These are phyloP conservation scores for Hortiboletus campestris DNA, from an alignment of 768 basidiomycete species.

Conservation along the genomic window DNA sequence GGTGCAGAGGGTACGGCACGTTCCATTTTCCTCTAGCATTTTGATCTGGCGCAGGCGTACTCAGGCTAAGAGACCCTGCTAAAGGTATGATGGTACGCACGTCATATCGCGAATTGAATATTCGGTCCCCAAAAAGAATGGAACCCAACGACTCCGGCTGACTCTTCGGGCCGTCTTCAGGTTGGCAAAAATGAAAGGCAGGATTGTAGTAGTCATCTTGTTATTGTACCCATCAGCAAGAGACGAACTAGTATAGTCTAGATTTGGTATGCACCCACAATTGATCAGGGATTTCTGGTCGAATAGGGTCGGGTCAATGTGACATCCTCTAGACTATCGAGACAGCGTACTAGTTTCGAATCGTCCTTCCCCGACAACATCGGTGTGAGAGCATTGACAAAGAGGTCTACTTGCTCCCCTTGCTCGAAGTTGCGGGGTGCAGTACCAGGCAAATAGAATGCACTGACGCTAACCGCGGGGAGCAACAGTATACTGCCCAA, in stretches of 20 bases:
- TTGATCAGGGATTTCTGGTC: constrained; percentile 86
- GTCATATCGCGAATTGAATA: constrained; percentile 87
- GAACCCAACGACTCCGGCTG: constrained; percentile 88
- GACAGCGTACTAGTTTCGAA: constrained; percentile 64
- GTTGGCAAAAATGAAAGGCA: constrained; percentile 82
- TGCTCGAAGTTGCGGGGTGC: constrained; percentile 79
- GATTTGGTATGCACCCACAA: constrained; percentile 43
- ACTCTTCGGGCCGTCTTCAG: constrained; percentile 65
- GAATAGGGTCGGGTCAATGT: constrained; percentile 4
- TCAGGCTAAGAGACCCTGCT: constrained; percentile 2
- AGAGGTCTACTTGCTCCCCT: constrained; percentile 74
- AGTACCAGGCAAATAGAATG: constrained; percentile 91
- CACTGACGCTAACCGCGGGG: constrained; percentile 32
- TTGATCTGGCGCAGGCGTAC: constrained; percentile 51
- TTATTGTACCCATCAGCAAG: constrained; percentile 7
- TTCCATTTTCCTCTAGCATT: constrained; percentile 74
- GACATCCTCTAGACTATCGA: background rate
- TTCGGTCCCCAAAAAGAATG: constrained; percentile 95
- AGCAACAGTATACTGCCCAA: constrained; percentile 21
- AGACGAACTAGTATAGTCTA: background rate
- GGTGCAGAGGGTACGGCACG: constrained; percentile 76
- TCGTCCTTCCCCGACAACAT: constrained; percentile 68
- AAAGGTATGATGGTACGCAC: constrained; percentile 41
- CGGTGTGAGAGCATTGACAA: constrained; percentile 88
- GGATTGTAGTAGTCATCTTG: constrained; percentile 93